Evolutionary conservation across 148 eudicot species (phyloP), one percentile per base, ranked within the genome.

Genomic region (Cornus suecica): DNA sequence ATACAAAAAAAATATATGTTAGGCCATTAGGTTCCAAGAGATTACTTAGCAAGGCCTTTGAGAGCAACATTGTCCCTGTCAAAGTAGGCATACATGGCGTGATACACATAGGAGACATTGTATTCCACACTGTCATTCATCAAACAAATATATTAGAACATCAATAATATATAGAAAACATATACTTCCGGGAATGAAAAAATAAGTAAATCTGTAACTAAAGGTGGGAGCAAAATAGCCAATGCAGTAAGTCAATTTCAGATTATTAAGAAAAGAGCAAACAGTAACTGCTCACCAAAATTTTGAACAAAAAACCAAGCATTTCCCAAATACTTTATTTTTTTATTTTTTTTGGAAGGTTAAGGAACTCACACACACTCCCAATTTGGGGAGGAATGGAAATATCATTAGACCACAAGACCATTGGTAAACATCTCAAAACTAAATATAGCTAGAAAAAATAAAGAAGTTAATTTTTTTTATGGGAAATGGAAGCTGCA

Each of bases 41-140:
- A 82, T 90, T 87, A 93, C 98, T 93, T 93, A 72, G 98, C 96
- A 26, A 90, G 80, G 79, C 97, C 97, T 73, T 78, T 88, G 15
- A 93, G 95, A 77, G 97, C 97, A 73, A 93, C 82, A 66, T 93
- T 89, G 83, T 93, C 97, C 78, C 97, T 76, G 86, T 91, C 95
- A 60, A 93, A 93, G 85, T 93, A 93, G 0, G 93, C 95, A 66
- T 74, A 93, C 82, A 93, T 72, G 10, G 97, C 82, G 51, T 93
- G 97, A 79, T 93, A 93, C 75, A 88, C 93, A 83, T 90, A 93
- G 31, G 95, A 93, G 8, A 89, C 89, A 78, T 83, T 87, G 84
- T 93, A 93, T 80, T 93, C 97, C 88, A 93, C 97, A 82, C 97
- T 93, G 97, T 24, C 76, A 20, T 51, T 23, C 56, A 77, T 28